Evolutionary conservation across 768 basidiomycete genomes (phyloP).

Genomic region (Agaricus sinodeliciosus): DNA sequence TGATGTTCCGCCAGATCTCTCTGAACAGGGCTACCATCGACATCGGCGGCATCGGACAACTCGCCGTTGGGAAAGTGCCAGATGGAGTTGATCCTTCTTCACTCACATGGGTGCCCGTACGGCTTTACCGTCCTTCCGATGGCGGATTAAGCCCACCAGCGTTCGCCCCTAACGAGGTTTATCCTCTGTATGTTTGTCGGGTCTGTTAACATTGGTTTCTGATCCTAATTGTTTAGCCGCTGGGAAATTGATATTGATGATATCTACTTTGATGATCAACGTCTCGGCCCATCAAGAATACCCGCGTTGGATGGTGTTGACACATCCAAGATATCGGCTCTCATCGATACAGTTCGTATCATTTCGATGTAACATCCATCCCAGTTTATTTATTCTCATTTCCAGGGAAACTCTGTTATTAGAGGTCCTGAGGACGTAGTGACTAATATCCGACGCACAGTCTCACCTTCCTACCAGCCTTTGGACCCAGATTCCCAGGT

Average conservation of each 20-base stretch:
- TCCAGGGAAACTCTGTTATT: conserved; percentile 64
- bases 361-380: background rate
- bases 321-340: conserved; percentile 38
- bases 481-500: conserved; percentile 18
- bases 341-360: conserved; percentile 55
- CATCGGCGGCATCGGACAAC: conserved; percentile 47
- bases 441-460: conserved; percentile 31
- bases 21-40: conserved; percentile 57
- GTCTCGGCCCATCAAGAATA: conserved; percentile 46
- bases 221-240: conserved; percentile 19
- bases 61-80: conserved; percentile 62
- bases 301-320: conserved; percentile 27
- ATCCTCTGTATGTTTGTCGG: conserved; percentile 14
- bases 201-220: background rate
- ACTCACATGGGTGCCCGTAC: conserved; percentile 66
- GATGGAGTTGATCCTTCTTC: conserved; percentile 43
- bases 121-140: conserved; percentile 43
- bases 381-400: background rate
- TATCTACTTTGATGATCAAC: conserved; percentile 56
- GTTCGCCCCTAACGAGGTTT: conserved; percentile 54
- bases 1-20: conserved; percentile 24
- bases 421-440: conserved; percentile 68
- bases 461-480: conserved; percentile 30
- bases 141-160: conserved; percentile 50
- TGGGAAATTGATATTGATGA: conserved; percentile 68